A percentile compares a stretch with the other conserved stretches of the same genome.
phyloP scores from a whole-genome alignment of 1,284 basidiomycete genomes.

The Porogramme epimiltina region DNA sequence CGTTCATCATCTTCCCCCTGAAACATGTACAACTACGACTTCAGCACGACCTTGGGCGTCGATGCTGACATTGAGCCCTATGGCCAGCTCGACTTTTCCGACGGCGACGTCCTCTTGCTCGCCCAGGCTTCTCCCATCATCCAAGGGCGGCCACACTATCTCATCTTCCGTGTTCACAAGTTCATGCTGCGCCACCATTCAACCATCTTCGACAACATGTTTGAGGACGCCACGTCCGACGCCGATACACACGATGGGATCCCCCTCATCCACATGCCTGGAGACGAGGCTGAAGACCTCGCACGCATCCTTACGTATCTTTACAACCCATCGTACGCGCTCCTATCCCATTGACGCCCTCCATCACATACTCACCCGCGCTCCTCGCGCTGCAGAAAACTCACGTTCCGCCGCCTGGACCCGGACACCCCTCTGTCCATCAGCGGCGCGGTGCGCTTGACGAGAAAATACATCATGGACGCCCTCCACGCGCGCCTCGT shows the following conservation, averaged over 20 bases:
- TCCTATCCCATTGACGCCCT: neutral
- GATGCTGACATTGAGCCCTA: neutral
- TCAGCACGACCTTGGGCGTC: no score
- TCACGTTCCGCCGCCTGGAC: constrained; percentile 3
- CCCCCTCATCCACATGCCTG: constrained; percentile 6
- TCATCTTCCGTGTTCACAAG: constrained; percentile 67
- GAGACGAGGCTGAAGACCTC: neutral
- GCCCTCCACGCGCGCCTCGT: constrained; percentile 56
- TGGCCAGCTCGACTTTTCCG: neutral
- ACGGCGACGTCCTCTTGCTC: neutral
- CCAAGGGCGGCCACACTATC: neutral
- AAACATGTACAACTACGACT: no score
- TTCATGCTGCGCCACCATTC: constrained; percentile 67
- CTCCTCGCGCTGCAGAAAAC: neutral
- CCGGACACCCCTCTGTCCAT: constrained; percentile 32
- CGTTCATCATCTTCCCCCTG: no score
- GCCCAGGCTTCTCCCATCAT: neutral
- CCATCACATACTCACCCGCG: neutral
- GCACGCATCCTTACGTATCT: neutral
- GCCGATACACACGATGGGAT: constrained; percentile 18
- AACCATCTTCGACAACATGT: constrained; percentile 64
- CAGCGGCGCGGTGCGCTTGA: constrained; percentile 60
- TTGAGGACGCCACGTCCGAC: constrained; percentile 46
- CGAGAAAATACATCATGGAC: constrained; percentile 66
- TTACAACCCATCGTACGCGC: neutral